Conservation (phyloP, 345 rosid species). For the Citrus mangshanensis region DNA sequence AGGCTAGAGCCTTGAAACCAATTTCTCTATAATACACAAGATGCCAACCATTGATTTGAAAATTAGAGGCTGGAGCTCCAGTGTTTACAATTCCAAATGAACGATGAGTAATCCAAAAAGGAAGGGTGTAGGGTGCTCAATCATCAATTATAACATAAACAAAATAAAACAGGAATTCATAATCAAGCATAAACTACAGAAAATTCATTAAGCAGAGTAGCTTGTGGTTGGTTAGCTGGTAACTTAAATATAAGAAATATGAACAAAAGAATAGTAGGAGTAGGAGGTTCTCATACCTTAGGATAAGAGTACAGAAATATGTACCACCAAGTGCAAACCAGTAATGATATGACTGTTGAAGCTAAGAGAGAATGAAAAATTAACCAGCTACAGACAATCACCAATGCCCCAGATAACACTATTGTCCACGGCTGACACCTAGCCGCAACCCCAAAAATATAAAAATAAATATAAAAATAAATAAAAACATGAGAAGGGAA, state of each 20-base stretch:
- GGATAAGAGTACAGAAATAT: conserved; percentile 83
- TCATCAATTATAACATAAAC: not conserved
- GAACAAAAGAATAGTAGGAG: not conserved
- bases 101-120: not conserved
- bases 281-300: conserved; percentile 41
- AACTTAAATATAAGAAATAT: not conserved
- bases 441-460: not conserved
- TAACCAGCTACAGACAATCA: conserved; percentile 65
- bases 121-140: not conserved
- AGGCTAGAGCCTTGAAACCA: not conserved
- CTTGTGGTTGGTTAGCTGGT: not conserved
- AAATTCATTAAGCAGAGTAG: not conserved
- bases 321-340: conserved; percentile 81
- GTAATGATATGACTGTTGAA: conserved; percentile 39
- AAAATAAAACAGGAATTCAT: not conserved
- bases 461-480: no score
- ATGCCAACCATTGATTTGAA: not conserved
- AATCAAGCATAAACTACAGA: not conserved
- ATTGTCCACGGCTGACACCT: conserved; percentile 99
- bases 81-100: not conserved
- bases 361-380: conserved; percentile 54
- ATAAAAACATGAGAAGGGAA: not conserved
- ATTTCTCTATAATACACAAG: not conserved
- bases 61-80: not conserved
- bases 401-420: conserved; percentile 56